These are phyloP conservation scores for Pelargonium fulgidum DNA, from an alignment of 441 rosid genomes.

Conservation along the genomic window DNA sequence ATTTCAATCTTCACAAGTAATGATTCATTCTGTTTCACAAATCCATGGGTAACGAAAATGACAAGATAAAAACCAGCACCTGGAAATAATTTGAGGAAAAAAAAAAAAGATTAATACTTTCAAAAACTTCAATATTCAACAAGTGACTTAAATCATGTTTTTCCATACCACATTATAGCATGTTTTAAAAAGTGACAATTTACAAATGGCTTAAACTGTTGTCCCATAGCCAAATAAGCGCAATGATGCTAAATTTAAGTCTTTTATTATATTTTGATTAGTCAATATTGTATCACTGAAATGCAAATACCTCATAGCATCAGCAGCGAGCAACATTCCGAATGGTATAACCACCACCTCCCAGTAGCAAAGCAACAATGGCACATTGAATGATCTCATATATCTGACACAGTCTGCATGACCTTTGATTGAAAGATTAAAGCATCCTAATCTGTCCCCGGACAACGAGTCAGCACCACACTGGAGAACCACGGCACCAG, in stretches of 20 bases:
- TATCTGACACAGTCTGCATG: constrained; percentile 94
- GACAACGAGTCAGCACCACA: constrained; percentile 96
- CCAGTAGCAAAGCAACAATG: constrained; percentile 95
- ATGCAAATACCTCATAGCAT: constrained; percentile 75
- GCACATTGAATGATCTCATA: constrained; percentile 80
- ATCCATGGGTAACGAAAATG: neutral
- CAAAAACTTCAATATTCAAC: too few species aligned
- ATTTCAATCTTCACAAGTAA: neutral
- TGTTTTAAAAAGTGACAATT: neutral
- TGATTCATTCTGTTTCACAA: neutral
- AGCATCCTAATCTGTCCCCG: constrained; percentile 93
- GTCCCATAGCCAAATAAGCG: neutral
- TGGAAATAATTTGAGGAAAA: neutral
- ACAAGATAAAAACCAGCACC: neutral
- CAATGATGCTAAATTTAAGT: neutral
- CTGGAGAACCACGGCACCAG: constrained; percentile 96
- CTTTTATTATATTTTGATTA: neutral
- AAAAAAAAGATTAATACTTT: too few species aligned
- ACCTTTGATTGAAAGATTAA: constrained; percentile 91
- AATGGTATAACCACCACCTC: constrained; percentile 97
- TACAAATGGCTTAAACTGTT: neutral
- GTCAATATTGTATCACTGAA: neutral
- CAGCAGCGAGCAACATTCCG: constrained; percentile 98
- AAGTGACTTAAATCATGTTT: too few species aligned
- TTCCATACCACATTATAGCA: neutral